Conservation (phyloP, 306 rosid species). For the Lablab purpureus region DNA sequence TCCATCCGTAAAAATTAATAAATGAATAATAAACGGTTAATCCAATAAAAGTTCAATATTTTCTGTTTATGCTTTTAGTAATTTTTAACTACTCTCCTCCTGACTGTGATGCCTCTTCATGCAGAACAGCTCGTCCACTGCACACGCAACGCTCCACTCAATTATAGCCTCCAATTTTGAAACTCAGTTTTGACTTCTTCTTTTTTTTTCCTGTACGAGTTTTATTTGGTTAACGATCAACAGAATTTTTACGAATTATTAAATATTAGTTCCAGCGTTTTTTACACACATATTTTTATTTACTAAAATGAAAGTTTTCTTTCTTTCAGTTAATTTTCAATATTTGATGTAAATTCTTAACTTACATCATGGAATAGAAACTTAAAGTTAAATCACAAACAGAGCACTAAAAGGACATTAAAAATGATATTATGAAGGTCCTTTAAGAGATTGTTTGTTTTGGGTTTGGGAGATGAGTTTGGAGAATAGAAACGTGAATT, state of each 20-base stretch:
- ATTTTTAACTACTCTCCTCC: neutral
- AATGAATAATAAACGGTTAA: neutral
- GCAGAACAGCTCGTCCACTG: slow-evolving; percentile 45
- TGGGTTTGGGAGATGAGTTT: neutral
- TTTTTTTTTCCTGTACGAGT: neutral
- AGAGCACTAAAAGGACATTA: no score
- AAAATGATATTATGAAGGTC: no score
- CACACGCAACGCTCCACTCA: slow-evolving; percentile 39
- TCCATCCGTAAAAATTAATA: neutral
- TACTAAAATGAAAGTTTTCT: neutral
- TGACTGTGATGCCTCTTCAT: neutral
- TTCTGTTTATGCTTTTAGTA: neutral
- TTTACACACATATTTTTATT: neutral
- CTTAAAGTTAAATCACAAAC: neutral
- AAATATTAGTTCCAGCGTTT: no score
- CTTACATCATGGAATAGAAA: neutral
- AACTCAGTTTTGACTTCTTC: neutral
- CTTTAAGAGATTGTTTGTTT: no score
- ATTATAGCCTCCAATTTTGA: slow-evolving; percentile 40
- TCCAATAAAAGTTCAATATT: neutral
- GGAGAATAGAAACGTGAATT: neutral
- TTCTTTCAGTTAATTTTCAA: neutral
- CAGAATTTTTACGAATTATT: neutral
- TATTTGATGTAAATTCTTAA: neutral
- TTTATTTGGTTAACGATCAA: neutral